These are phyloP conservation scores for Polytrichum formosum DNA, from an alignment of 225 moss, liverwort and hornwort genomes.

Conservation along the genomic window DNA sequence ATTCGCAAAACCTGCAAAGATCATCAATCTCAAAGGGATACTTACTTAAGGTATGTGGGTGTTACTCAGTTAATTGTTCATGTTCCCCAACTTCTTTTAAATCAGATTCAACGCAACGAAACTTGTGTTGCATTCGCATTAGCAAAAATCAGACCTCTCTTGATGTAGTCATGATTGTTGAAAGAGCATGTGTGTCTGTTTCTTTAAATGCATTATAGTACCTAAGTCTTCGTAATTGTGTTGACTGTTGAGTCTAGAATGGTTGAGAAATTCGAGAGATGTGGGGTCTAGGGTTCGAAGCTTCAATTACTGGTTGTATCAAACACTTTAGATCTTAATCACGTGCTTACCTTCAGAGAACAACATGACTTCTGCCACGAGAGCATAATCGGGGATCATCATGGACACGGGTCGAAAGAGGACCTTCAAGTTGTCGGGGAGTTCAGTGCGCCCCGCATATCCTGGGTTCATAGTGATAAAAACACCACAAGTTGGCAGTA, in stretches of 20 bases:
- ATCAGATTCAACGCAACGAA: too few species aligned
- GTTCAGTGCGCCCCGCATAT: conserved; percentile 79
- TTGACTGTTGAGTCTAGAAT: too few species aligned
- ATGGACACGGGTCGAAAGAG: conserved; percentile 85
- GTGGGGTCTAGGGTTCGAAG: neutral
- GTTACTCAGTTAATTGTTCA: neutral
- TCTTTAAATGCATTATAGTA: too few species aligned
- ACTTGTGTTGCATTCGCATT: too few species aligned
- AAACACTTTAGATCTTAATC: neutral
- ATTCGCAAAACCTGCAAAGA: conserved; percentile 66
- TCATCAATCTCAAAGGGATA: neutral
- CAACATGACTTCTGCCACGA: conserved; percentile 89
- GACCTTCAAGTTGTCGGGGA: conserved; percentile 87
- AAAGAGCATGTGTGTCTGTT: too few species aligned
- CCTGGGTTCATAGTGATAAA: conserved; percentile 98
- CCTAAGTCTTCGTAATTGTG: too few species aligned
- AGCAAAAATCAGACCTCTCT: too few species aligned
- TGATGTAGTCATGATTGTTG: too few species aligned
- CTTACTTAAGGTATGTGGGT: neutral
- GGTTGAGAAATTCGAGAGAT: too few species aligned
- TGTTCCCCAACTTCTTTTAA: too few species aligned
- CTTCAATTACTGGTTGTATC: neutral
- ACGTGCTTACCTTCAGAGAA: conserved; percentile 66
- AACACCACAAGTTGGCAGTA: conserved; percentile 71
- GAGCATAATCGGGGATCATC: conserved; percentile 95